Evolutionary conservation across 2,329 filamentous ascomycete genomes (phyloP).

Genomic region (Monosporascus sp.): DNA sequence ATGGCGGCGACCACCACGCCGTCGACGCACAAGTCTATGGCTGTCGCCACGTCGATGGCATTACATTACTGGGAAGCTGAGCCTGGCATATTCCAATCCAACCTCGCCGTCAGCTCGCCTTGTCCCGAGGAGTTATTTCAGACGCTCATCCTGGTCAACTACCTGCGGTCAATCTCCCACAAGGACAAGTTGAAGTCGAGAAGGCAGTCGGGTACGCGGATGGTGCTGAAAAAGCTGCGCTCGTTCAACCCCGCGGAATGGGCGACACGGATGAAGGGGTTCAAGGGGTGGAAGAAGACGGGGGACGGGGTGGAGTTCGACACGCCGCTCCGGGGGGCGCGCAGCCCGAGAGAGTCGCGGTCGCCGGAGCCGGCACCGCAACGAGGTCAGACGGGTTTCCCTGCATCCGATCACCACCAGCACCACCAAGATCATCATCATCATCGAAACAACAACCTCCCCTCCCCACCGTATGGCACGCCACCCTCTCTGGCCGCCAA

Average conservation of each 20-base stretch:
- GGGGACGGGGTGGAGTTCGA: constrained; percentile 11
- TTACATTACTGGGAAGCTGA: constrained; percentile 9
- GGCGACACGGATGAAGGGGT: constrained; percentile 9
- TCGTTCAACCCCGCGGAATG: constrained; percentile 7
- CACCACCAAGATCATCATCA: neutral
- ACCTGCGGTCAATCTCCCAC: constrained; percentile 8
- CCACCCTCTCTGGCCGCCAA: neutral
- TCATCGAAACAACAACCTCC: neutral
- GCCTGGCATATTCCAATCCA: constrained; percentile 9
- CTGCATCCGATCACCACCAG: neutral
- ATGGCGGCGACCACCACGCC: constrained; percentile 10
- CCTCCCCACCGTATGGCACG: neutral
- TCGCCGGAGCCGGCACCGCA: neutral
- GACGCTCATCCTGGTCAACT: constrained; percentile 9
- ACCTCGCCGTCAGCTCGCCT: constrained; percentile 10
- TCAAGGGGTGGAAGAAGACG: constrained; percentile 9
- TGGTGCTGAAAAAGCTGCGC: constrained; percentile 7
- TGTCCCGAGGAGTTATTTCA: constrained; percentile 11
- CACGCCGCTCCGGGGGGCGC: neutral
- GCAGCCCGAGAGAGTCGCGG: neutral
- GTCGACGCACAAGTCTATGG: constrained; percentile 8
- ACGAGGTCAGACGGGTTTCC: neutral
- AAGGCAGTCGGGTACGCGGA: constrained; percentile 8
- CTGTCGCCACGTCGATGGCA: constrained; percentile 7
- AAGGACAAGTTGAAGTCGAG: constrained; percentile 1